Conservation (phyloP, 208 protist species). For the Acanthamoeba triangularis region DNA sequence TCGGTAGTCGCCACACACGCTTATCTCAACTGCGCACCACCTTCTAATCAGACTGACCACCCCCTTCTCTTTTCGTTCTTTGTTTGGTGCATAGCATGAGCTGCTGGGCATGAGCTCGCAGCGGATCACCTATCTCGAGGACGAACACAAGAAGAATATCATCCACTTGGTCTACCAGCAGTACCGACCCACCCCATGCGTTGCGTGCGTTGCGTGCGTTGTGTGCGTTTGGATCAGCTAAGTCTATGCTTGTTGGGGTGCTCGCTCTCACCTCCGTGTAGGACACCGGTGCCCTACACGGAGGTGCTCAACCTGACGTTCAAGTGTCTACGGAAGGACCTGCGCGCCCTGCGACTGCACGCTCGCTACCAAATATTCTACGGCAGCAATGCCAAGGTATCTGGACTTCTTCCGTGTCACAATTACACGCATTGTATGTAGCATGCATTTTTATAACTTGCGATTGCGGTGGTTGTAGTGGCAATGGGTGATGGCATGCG, state of each 20-base stretch:
- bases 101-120: conserved; percentile 42
- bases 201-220: neutral
- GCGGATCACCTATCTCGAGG: conserved; percentile 6
- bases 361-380: conserved; percentile 56
- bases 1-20: neutral
- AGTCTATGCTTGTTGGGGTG: too few relatives aligned
- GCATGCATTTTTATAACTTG: too few relatives aligned
- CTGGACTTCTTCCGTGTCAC: too few relatives aligned
- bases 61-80: neutral
- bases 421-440: too few relatives aligned
- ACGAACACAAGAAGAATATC: conserved; percentile 34
- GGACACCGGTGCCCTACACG: neutral
- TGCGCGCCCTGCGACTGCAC: neutral
- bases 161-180: conserved; percentile 45
- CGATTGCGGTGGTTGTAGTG: neutral
- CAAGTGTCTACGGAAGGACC: conserved; percentile 44
- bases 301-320: conserved; percentile 36
- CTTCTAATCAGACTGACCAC: neutral
- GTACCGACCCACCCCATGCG: neutral
- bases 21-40: neutral
- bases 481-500: conserved; percentile 52
- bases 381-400: neutral
- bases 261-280: neutral
- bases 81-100: neutral
- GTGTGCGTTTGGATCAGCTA: neutral